phyloP scores from a whole-genome alignment of 345 rosid genomes.

The Camelina sativa region DNA sequence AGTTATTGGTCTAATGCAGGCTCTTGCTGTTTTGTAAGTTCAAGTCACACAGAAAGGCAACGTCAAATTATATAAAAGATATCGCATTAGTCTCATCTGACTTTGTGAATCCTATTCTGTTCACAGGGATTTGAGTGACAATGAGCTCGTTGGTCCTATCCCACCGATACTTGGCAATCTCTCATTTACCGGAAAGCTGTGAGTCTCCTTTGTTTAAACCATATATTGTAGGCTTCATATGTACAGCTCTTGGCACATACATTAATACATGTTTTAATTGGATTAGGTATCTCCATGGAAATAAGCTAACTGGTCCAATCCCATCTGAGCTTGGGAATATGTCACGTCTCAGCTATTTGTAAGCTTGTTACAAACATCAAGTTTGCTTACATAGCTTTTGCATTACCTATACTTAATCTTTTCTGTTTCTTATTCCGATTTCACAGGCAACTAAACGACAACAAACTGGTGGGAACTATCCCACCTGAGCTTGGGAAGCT shows the following conservation, averaged over 20 bases:
- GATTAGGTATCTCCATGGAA: conserved; percentile 87
- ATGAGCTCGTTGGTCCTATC: conserved; percentile 81
- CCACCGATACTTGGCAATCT: conserved; percentile 93
- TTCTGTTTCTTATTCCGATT: not conserved
- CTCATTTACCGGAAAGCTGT: conserved; percentile 92
- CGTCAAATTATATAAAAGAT: not conserved
- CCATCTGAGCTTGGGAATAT: conserved; percentile 99
- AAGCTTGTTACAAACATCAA: conserved; percentile 31
- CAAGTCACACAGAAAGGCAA: not conserved
- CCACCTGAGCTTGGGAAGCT: conserved; percentile 96
- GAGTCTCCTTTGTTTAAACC: conserved; percentile 31
- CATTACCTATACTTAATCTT: conserved; percentile 12
- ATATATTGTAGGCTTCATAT: not conserved
- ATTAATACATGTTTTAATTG: conserved; percentile 14
- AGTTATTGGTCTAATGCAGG: conserved; percentile 97
- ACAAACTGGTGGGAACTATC: conserved; percentile 68
- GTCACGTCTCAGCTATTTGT: conserved; percentile 96
- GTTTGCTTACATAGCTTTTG: not conserved
- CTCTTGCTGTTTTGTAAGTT: conserved; percentile 92
- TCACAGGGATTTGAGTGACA: conserved; percentile 89
- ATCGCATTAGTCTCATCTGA: not conserved
- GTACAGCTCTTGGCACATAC: not conserved
- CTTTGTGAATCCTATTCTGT: not conserved
- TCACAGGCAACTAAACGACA: conserved; percentile 81
- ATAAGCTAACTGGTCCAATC: conserved; percentile 79